Conservation (phyloP, 495 filamentous ascomycete species). For the Xylaria sp. region DNA sequence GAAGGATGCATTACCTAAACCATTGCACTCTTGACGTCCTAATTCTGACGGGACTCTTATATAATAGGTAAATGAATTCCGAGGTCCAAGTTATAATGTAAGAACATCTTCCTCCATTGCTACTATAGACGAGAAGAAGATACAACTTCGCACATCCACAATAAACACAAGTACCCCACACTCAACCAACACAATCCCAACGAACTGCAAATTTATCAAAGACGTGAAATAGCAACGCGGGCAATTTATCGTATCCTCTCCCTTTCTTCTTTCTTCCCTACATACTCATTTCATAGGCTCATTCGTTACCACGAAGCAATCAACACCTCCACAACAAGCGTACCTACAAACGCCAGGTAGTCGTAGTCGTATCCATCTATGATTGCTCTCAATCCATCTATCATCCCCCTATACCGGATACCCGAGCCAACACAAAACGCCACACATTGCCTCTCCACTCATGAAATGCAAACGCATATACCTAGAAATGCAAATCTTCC, state of each 20-base stretch:
- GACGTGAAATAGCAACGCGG: background rate
- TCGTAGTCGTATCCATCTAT: background rate
- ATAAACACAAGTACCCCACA: background rate
- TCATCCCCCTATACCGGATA: background rate
- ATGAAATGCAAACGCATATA: background rate
- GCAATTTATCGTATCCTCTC: background rate
- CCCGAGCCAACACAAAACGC: background rate
- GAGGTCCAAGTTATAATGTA: no score
- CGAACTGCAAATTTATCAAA: background rate
- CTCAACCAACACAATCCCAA: background rate
- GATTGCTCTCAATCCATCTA: background rate
- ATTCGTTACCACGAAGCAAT: background rate
- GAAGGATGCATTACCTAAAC: no score
- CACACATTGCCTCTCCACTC: background rate
- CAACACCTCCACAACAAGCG: background rate
- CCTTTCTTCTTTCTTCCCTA: background rate
- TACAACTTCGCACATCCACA: background rate
- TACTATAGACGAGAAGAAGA: no score
- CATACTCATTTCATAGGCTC: background rate
- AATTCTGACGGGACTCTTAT: no score
- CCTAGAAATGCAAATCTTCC: background rate
- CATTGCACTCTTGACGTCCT: no score
- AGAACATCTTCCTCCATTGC: no score
- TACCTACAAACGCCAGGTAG: background rate
- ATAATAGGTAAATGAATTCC: no score